phyloP scores from a whole-genome alignment of 331 rosid genomes.

The Quercus phellos region DNA sequence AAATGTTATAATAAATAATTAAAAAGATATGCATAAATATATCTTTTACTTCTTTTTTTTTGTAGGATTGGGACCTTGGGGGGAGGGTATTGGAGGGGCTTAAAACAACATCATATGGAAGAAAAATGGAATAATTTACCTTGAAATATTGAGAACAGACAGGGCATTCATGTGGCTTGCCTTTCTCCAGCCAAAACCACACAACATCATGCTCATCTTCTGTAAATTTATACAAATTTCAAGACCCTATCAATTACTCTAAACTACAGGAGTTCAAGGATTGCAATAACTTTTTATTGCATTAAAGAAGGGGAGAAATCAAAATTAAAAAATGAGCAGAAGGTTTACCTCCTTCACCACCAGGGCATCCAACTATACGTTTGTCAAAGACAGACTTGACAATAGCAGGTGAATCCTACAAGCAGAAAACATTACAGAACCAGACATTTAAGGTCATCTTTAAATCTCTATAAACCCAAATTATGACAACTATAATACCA shows the following conservation, averaged over 20 bases:
- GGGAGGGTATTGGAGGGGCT: too few relatives aligned
- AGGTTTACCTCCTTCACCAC: conserved; percentile 40
- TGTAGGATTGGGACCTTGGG: background rate
- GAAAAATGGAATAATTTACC: conserved; percentile 12
- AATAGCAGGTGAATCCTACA: conserved; percentile 42
- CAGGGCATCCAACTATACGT: conserved; percentile 53
- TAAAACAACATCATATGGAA: background rate
- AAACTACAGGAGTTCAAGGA: background rate
- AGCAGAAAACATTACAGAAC: background rate
- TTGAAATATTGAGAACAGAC: conserved; percentile 40
- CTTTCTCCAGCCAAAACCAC: conserved; percentile 58
- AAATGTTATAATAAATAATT: background rate
- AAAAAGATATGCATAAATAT: background rate
- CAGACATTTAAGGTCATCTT: background rate
- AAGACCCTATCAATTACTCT: background rate
- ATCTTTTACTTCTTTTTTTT: background rate
- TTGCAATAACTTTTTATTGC: background rate
- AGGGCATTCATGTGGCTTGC: conserved; percentile 41
- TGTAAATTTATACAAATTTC: conserved; percentile 1
- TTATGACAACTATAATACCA: background rate
- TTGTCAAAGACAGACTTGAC: conserved; percentile 36
- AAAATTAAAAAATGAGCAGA: background rate
- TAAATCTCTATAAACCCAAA: background rate
- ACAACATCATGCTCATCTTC: conserved; percentile 56
- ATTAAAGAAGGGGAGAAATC: background rate